Evolutionary conservation across 108 stramenopile genomes (phyloP).

Genomic region (Schizochytrium sp.): DNA sequence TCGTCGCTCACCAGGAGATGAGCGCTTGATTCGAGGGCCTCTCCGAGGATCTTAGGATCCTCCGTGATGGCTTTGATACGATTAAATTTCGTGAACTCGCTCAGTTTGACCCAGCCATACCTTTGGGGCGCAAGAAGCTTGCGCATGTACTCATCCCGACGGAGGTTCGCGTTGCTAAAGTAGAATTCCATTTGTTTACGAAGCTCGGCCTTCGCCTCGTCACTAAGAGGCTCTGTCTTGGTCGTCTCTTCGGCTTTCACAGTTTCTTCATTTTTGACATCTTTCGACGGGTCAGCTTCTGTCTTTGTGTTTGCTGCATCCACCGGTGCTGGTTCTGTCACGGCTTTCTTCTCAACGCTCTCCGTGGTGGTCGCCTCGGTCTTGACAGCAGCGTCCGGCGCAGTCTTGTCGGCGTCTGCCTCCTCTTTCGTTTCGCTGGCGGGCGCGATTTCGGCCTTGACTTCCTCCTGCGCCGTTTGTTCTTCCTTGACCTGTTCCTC

Average conservation of each 20-base stretch:
- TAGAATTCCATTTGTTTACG: constrained; percentile 11
- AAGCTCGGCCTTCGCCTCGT: not conserved
- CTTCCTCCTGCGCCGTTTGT: too few species aligned
- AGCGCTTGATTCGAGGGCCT: not conserved
- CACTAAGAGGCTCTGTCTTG: not conserved
- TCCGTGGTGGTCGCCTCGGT: too few species aligned
- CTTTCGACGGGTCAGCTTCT: not conserved
- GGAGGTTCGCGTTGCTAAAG: constrained; percentile 17
- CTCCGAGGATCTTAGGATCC: not conserved
- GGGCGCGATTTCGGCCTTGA: too few species aligned
- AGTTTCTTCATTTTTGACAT: too few species aligned
- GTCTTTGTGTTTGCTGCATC: too few species aligned
- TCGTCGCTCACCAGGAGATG: not conserved
- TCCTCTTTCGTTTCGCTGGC: too few species aligned
- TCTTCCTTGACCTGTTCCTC: too few species aligned
- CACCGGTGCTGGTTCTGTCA: too few species aligned
- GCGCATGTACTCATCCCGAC: constrained; percentile 7
- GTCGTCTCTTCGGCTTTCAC: not conserved
- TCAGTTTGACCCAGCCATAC: not conserved
- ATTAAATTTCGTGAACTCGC: not conserved
- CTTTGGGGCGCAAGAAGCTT: not conserved
- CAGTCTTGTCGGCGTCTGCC: too few species aligned
- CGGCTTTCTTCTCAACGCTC: too few species aligned
- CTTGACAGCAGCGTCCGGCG: too few species aligned
- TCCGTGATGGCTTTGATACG: not conserved